Conservation (phyloP, 1,139 yeast genomes). For the Diutina rugosa region DNA sequence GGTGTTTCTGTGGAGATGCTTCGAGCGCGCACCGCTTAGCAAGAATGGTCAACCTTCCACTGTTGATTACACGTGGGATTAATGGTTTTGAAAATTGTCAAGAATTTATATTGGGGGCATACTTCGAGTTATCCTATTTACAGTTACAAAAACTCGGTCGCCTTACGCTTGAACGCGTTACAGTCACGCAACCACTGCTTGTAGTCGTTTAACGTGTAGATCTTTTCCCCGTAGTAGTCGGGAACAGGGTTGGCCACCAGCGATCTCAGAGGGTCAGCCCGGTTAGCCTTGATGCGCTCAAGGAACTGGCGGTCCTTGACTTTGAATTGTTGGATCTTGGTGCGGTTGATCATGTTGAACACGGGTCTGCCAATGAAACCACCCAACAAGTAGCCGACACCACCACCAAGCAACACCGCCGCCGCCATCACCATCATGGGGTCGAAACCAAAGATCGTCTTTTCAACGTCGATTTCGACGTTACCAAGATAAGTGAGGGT, state of each 20-base stretch:
- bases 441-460: constrained; percentile 74
- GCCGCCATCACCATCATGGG: constrained; percentile 68
- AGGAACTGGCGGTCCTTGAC: constrained; percentile 63
- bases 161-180: constrained; percentile 77
- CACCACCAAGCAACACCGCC: constrained; percentile 55
- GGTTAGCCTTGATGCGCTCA: constrained; percentile 55
- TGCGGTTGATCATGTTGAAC: constrained; percentile 44
- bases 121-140: constrained; percentile 5
- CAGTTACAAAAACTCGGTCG: constrained; percentile 55
- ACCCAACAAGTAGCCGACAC: constrained; percentile 70
- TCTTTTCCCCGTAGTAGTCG: constrained; percentile 94
- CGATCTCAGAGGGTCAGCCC: constrained; percentile 92
- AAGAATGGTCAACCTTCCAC: not conserved
- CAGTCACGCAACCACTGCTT: constrained; percentile 96
- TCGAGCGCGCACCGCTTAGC: not conserved
- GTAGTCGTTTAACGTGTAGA: constrained; percentile 74
- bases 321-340: constrained; percentile 31
- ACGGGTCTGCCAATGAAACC: constrained; percentile 67
- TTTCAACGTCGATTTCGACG: constrained; percentile 73
- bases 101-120: not conserved
- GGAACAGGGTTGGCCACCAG: constrained; percentile 92
- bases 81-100: not conserved
- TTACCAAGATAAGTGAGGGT: constrained; percentile 74
- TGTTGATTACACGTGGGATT: not conserved
- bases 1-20: not conserved